A percentile compares a stretch with the other conserved stretches of the same genome.
phyloP scores from a whole-genome alignment of 441 rosid genomes.

The Adansonia madagascariensis region DNA sequence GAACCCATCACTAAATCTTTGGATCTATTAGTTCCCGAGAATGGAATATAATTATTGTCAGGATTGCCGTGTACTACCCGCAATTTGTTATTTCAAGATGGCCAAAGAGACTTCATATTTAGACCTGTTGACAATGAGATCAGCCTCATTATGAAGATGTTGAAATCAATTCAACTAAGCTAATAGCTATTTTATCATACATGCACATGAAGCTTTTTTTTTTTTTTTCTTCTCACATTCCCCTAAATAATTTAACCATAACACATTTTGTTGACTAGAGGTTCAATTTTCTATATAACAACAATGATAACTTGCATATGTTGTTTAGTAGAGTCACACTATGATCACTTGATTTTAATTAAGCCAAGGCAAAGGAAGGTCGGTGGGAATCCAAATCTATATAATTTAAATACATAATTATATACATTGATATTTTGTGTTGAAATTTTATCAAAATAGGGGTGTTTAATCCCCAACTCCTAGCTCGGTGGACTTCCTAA shows the following conservation, averaged over 20 bases:
- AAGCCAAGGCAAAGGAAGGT: background rate
- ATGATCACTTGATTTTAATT: background rate
- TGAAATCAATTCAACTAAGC: background rate
- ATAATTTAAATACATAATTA: background rate
- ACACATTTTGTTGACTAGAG: background rate
- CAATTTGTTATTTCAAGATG: slow-evolving; percentile 40
- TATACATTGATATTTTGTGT: background rate
- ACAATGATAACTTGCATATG: background rate
- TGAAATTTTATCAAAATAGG: background rate
- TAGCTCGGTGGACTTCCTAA: background rate
- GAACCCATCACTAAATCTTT: slow-evolving; percentile 41
- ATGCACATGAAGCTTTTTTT: background rate
- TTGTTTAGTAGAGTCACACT: background rate
- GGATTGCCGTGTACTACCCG: slow-evolving; percentile 49
- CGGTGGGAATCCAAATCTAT: background rate
- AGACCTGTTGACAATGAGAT: background rate
- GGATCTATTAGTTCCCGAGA: slow-evolving; percentile 36
- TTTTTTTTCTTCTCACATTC: background rate
- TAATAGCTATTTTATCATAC: background rate
- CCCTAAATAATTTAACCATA: background rate
- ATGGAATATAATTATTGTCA: slow-evolving; percentile 27
- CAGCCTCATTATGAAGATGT: background rate
- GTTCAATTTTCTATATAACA: background rate
- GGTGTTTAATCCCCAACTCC: background rate
- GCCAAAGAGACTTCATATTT: slow-evolving; percentile 13